Evolutionary conservation across 306 rosid species (phyloP), one percentile per base, ranked within the genome.

Genomic region (Dryas alaskensis): DNA sequence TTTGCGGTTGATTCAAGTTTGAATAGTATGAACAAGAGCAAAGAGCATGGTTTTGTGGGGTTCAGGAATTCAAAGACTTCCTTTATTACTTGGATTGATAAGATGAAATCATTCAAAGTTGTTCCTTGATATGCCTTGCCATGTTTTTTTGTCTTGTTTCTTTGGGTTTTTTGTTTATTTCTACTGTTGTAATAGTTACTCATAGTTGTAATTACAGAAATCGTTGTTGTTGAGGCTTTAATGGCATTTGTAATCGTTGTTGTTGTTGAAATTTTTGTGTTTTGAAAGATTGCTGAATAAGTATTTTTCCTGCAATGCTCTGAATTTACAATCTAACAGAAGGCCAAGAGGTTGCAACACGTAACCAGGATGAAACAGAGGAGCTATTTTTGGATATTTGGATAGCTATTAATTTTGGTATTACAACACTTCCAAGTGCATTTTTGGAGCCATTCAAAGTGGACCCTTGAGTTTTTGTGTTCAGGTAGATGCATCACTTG

Each of bases 11-110:
- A n/a, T n/a, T n/a, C 68, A 0, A 0, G 14, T 6, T 45, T 83
- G 54, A 88, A 85, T 43, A 75, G 70, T 72, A 89, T 85, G 92
- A 89, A 86, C 79, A 84, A 87, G 79, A 69, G 88, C 48, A 89
- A 87, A 73, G 82, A 89, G 57, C 83, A 83, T 53, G 92, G 95
- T 0, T 89, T 85, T 68, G 66, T 87, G 44, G 95, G 92, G 12
- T 85, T 87, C 60, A 81, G 92, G 67, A 85, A 85, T 70, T 75
- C 88, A 4, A 83, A 64, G 75, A 83, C 69, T 8, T 85, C 87
- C 4, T 72, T 87, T 2, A 7, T 70, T 2, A 44, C 72, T 70
- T 89, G 92, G 95, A 79, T 87, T 10, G 88, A 87, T 40, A 89
- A 78, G 83, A 83, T 72, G 62, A 89, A 60, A 9, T 51, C 69